Percentiles rank a stretch among this genome's conserved stretches.
phyloP scores from a whole-genome alignment of 1,284 basidiomycete species.

The Pseudozyma hubeiensis region DNA sequence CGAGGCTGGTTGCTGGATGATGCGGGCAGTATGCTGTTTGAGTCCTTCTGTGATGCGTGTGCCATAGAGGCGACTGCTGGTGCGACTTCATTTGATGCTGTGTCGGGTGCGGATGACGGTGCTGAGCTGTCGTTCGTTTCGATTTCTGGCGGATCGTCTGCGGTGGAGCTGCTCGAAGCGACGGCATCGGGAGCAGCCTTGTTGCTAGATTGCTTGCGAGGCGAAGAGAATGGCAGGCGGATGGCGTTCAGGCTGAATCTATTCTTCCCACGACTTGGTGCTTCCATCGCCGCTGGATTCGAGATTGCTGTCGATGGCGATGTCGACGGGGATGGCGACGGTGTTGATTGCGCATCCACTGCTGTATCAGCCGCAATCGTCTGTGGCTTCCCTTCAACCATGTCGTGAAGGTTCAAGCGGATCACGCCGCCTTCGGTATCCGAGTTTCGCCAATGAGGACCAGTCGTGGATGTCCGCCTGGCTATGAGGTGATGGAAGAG shows the following conservation, averaged over 20 bases:
- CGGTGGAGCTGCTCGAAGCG: background rate
- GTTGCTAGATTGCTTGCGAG: slow-evolving; percentile 11
- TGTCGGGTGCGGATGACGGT: background rate
- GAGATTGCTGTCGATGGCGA: background rate
- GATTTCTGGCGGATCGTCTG: background rate
- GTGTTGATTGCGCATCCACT: background rate
- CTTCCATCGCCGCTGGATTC: background rate
- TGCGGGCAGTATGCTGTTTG: slow-evolving; percentile 3
- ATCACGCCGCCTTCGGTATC: too few relatives aligned
- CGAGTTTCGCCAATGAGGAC: too few relatives aligned
- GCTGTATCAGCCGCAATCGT: background rate
- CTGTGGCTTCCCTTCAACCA: too few relatives aligned
- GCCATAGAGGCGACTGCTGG: background rate
- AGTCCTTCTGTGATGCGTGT: background rate
- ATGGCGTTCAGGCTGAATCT: slow-evolving; percentile 45
- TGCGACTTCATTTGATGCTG: background rate
- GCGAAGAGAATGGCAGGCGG: slow-evolving; percentile 30
- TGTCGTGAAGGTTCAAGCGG: too few relatives aligned
- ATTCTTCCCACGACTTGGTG: slow-evolving; percentile 11
- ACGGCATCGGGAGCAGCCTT: background rate
- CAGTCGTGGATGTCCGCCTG: too few relatives aligned
- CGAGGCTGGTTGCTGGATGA: slow-evolving; percentile 9
- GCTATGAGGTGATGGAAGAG: background rate
- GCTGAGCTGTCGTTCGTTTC: background rate
- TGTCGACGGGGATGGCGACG: background rate